These are phyloP conservation scores for Globisporangium takayamanum DNA, from an alignment of 352 stramenopile genomes.

Conservation along the genomic window DNA sequence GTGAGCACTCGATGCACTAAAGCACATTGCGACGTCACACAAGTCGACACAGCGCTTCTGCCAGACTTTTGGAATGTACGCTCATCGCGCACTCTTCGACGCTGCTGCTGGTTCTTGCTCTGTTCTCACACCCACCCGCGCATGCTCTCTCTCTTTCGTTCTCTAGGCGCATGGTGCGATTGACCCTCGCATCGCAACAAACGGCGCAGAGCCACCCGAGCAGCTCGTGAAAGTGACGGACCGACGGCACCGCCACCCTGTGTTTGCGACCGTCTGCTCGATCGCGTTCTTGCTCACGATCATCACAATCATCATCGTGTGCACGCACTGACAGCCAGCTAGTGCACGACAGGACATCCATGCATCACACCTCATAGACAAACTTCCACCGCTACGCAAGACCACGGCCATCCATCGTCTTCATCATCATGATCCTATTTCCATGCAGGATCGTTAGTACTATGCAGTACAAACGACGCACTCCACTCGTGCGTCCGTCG, in stretches of 20 bases:
- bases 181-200: constrained; percentile 32
- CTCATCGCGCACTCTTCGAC: neutral
- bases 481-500: no score
- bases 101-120: neutral
- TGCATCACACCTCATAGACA: neutral
- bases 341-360: no score
- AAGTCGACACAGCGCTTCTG: constrained; percentile 29
- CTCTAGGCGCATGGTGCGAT: constrained; percentile 4
- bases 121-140: neutral
- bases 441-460: no score
- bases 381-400: neutral
- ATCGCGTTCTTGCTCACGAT: constrained; percentile 56
- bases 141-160: neutral
- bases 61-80: constrained; percentile 52
- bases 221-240: constrained; percentile 77
- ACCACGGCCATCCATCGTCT: no score
- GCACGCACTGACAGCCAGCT: constrained; percentile 19
- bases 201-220: constrained; percentile 42
- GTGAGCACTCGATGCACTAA: no score
- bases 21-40: no score
- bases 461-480: no score
- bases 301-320: constrained; percentile 64
- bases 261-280: constrained; percentile 69
- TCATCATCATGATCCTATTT: no score
- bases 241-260: constrained; percentile 50